Percentiles rank a stretch among this genome's conserved stretches.
Conservation (phyloP, 345 rosid genomes). For the Anacardium occidentale region DNA sequence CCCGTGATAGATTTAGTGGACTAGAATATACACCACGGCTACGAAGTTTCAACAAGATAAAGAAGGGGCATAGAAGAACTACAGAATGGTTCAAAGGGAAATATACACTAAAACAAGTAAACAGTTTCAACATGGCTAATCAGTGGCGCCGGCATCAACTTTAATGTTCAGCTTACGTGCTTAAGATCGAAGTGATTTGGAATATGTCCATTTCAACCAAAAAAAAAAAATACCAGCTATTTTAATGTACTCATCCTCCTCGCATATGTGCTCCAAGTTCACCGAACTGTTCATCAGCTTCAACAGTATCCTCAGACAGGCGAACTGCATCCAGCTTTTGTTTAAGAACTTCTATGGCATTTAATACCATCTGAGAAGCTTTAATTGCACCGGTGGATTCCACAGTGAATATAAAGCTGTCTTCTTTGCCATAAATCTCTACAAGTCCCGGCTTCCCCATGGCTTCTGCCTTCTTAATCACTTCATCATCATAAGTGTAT, state of each 20-base stretch:
- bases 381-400: constrained; percentile 93
- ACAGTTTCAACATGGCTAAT: no score
- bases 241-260: constrained; percentile 49
- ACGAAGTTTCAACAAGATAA: not conserved
- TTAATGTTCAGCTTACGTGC: not conserved
- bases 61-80: no score
- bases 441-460: constrained; percentile 93
- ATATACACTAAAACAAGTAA: no score
- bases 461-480: constrained; percentile 79
- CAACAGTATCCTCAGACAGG: constrained; percentile 86
- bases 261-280: constrained; percentile 99
- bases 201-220: not conserved
- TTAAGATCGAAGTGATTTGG: not conserved
- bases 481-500: constrained; percentile 90
- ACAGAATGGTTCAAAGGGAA: no score
- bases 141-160: no score
- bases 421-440: constrained; percentile 79
- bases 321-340: constrained; percentile 93
- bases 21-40: no score
- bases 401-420: constrained; percentile 81
- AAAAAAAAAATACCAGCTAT: not conserved
- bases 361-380: constrained; percentile 80
- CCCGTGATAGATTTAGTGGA: no score
- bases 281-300: constrained; percentile 97
- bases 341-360: constrained; percentile 82